phyloP scores from a whole-genome alignment of 2,329 filamentous ascomycete species.

The Microdochium nivale region DNA sequence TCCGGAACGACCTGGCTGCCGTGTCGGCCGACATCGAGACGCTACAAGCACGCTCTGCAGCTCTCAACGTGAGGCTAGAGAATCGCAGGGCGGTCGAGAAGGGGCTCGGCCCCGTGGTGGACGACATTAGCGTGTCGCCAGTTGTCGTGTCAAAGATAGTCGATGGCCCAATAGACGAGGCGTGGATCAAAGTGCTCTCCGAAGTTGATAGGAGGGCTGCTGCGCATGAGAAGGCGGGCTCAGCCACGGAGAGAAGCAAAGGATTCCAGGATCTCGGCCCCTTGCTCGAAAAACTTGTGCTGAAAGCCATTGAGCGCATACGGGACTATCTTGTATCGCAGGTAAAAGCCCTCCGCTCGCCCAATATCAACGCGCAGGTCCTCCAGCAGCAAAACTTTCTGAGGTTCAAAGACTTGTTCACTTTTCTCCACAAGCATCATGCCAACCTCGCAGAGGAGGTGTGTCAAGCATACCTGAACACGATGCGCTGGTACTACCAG shows the following conservation, averaged over 20 bases:
- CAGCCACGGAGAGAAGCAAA: conserved; percentile 56
- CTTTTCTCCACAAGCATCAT: conserved; percentile 78
- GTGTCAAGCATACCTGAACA: conserved; percentile 88
- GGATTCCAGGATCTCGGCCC: conserved; percentile 79
- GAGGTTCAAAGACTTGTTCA: conserved; percentile 78
- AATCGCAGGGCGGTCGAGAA: conserved; percentile 88
- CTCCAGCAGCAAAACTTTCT: conserved; percentile 91
- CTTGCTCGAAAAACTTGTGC: conserved; percentile 72
- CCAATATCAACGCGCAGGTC: conserved; percentile 93
- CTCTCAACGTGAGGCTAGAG: conserved; percentile 75
- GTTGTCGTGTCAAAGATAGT: conserved; percentile 75
- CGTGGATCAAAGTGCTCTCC: conserved; percentile 73
- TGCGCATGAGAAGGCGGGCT: conserved; percentile 59
- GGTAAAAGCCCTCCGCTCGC: conserved; percentile 87
- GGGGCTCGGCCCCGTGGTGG: conserved; percentile 76
- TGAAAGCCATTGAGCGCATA: conserved; percentile 90
- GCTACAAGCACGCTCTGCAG: conserved; percentile 76
- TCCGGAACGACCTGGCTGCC: conserved; percentile 83
- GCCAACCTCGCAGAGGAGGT: conserved; percentile 82
- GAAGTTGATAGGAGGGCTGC: conserved; percentile 71
- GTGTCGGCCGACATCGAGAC: conserved; percentile 95
- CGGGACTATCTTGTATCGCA: conserved; percentile 90
- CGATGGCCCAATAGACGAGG: conserved; percentile 82
- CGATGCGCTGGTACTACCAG: conserved; percentile 97
- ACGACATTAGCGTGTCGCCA: conserved; percentile 85